Conservation (phyloP, 1,139 yeast genomes). For the Zhuliangozyma parablackwelliae region DNA sequence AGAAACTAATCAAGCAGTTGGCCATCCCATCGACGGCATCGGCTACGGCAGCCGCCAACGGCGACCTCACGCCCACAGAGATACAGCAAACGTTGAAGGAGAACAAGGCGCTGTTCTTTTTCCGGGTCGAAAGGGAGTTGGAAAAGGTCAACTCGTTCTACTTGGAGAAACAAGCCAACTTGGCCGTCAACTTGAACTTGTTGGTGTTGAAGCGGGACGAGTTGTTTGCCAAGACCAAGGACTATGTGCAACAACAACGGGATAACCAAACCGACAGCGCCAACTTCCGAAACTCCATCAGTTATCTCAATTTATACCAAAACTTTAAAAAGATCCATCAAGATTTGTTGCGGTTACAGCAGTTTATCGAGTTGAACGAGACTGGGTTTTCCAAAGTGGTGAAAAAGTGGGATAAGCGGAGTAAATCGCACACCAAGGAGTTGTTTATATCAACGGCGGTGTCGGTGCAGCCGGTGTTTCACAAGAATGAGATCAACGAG, state of each 20-base stretch:
- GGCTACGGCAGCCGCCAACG: constrained; percentile 4
- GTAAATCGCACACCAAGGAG: constrained; percentile 92
- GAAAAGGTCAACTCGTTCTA: constrained; percentile 92
- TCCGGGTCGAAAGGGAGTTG: constrained; percentile 85
- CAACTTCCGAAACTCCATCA: constrained; percentile 39
- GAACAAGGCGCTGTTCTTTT: constrained; percentile 90
- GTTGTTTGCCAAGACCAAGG: constrained; percentile 39
- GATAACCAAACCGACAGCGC: constrained; percentile 13
- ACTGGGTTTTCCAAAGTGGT: constrained; percentile 93
- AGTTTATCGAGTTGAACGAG: constrained; percentile 88
- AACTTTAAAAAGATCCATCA: constrained; percentile 87
- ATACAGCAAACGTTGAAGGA: constrained; percentile 69
- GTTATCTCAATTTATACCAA: constrained; percentile 60
- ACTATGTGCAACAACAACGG: constrained; percentile 25
- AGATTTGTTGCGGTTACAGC: constrained; percentile 82
- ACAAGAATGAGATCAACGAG: constrained; percentile 79
- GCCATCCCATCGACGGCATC: constrained; percentile 36
- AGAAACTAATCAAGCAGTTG: constrained; percentile 69
- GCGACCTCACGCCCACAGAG: constrained; percentile 21
- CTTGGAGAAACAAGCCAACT: constrained; percentile 83
- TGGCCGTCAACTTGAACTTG: constrained; percentile 72
- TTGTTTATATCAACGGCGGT: constrained; percentile 88
- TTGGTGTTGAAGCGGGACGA: constrained; percentile 68
- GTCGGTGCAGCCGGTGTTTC: constrained; percentile 94
- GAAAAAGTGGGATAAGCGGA: constrained; percentile 96